Conservation (phyloP, 148 eudicot species). For the Rheum nobile region DNA sequence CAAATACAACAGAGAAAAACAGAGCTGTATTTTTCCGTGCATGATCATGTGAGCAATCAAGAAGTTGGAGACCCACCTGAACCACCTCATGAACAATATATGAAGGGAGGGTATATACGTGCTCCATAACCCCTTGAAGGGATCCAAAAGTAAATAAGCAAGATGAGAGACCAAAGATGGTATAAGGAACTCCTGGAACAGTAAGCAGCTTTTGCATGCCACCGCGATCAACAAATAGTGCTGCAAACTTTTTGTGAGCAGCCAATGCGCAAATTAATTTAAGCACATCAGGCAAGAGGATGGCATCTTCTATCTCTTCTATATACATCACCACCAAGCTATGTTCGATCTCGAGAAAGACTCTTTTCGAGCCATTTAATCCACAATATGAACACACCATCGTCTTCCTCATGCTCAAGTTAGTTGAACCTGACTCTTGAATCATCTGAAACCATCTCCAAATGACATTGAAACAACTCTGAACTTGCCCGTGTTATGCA, state of each 20-base stretch:
- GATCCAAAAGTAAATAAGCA: conserved; percentile 94
- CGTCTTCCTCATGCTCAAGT: no score
- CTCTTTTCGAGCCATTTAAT: no score
- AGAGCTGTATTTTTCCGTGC: conserved; percentile 93
- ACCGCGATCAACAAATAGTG: conserved; percentile 82
- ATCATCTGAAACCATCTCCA: no score
- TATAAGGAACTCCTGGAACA: conserved; percentile 60
- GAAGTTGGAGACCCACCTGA: conserved; percentile 82
- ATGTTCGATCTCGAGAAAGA: no score
- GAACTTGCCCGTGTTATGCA: no score
- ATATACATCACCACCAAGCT: no score
- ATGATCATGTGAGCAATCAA: conserved; percentile 83
- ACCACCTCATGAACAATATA: conserved; percentile 61
- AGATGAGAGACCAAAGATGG: conserved; percentile 81
- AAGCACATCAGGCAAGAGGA: conserved; percentile 75
- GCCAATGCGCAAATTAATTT: conserved; percentile 82
- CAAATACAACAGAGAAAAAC: conserved; percentile 87
- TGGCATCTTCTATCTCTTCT: conserved; percentile 32
- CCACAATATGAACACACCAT: no score
- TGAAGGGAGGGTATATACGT: conserved; percentile 86
- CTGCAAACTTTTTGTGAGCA: conserved; percentile 94
- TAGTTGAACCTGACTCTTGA: no score
- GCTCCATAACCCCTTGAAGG: conserved; percentile 97
- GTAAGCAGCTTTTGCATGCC: conserved; percentile 88
- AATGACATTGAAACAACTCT: no score